These are phyloP conservation scores for Gomphus sp. DNA, from an alignment of 1,284 basidiomycete species.

Conservation along the genomic window DNA sequence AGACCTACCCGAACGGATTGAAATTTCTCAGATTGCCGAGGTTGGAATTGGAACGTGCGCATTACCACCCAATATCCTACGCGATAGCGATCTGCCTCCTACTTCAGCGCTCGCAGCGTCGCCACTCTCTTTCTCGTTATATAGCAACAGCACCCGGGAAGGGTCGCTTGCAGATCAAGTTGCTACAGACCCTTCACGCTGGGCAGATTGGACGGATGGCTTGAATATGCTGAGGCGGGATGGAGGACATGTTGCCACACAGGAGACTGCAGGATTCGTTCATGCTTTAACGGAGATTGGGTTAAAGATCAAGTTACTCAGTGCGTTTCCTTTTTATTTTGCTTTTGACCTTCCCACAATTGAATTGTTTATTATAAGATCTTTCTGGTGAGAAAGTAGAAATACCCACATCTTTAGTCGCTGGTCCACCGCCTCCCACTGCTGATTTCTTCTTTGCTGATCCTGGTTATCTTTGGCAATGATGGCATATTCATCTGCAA, in stretches of 20 bases:
- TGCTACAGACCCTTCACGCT: constrained; percentile 75
- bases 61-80: constrained; percentile 51
- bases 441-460: constrained; percentile 87
- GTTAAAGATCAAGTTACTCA: constrained; percentile 85
- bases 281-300: constrained; percentile 88
- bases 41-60: constrained; percentile 73
- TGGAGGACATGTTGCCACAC: constrained; percentile 72
- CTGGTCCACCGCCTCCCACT: constrained; percentile 66
- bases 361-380: constrained; percentile 37
- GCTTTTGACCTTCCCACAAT: background rate
- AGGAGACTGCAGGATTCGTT: constrained; percentile 81
- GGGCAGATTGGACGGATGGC: constrained; percentile 96
- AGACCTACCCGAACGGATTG: constrained; percentile 80
- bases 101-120: constrained; percentile 39
- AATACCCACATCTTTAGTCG: constrained; percentile 67
- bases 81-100: constrained; percentile 48
- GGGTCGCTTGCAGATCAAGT: constrained; percentile 79
- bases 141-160: constrained; percentile 52
- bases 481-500: background rate
- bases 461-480: constrained; percentile 25
- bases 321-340: constrained; percentile 34
- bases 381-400: constrained; percentile 89
- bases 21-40: constrained; percentile 70
- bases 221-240: constrained; percentile 80
- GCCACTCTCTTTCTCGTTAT: constrained; percentile 72